These are phyloP conservation scores for Rhodamnia argentea DNA, from an alignment of 345 rosid species.

Conservation along the genomic window DNA sequence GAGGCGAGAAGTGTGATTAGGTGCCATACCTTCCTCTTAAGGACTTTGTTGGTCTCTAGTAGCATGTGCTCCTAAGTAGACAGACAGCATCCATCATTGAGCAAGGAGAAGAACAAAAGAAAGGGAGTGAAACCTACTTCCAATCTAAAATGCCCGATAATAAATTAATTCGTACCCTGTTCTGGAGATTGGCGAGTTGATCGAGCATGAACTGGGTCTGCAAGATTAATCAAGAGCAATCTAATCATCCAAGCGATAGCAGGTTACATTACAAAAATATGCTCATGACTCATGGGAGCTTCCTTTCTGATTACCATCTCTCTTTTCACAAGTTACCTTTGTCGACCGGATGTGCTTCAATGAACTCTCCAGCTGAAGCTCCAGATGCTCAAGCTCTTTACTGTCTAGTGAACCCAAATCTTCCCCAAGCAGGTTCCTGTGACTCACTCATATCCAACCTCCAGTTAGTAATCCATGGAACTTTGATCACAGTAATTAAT, in stretches of 20 bases:
- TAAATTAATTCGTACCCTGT: slow-evolving; percentile 20
- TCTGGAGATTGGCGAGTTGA: slow-evolving; percentile 40
- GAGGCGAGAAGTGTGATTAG: not conserved
- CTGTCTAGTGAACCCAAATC: slow-evolving; percentile 50
- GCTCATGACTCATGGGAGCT: not conserved
- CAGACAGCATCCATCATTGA: not conserved
- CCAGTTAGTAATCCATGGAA: not conserved
- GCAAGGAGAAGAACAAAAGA: not conserved
- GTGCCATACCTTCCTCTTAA: slow-evolving; percentile 31
- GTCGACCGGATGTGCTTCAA: slow-evolving; percentile 69
- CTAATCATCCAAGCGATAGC: not conserved
- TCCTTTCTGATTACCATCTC: not conserved
- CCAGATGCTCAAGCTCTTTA: slow-evolving; percentile 73
- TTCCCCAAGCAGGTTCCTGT: slow-evolving; percentile 84
- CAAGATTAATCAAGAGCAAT: not conserved
- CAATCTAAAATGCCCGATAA: not conserved
- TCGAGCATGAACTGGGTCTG: slow-evolving; percentile 52
- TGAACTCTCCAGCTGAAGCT: slow-evolving; percentile 62
- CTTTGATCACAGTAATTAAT: not conserved
- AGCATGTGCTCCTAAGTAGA: slow-evolving; percentile 37
- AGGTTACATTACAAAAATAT: not conserved
- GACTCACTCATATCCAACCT: not conserved
- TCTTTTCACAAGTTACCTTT: slow-evolving; percentile 26
- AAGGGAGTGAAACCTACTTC: not conserved
- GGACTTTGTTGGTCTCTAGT: slow-evolving; percentile 26